Base-by-base conservation (phyloP, 768 basidiomycete species). In the Infundibulicybe gibba region DNA sequence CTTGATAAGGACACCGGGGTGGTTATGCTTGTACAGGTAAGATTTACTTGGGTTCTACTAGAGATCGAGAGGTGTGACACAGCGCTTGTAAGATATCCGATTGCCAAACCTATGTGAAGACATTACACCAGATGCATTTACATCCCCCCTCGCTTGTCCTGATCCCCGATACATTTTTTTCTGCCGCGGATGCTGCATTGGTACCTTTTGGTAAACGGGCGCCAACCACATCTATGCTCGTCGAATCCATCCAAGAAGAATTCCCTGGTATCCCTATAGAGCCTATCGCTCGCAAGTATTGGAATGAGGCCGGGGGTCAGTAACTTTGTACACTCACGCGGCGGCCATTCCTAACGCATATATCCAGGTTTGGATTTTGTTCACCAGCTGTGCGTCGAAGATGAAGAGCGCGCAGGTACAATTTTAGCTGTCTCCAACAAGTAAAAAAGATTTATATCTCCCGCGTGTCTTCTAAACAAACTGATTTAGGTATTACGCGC, bases 21-120 rank as follows among this genome's bases (percentile, higher is more conserved):
- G 20, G 85, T 87, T 15, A 73, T 81, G 61, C 69, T 94, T 13
- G 81, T 91, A 14, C 92, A 95, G 76, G 91, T 86, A 41, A n/a
- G 56, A 35, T 33, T 16, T 45, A 8, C 33, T 8, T 25, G 25
- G 25, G 25, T 8, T 25, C 25, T 25, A 25, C 25, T 8, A 25
- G 8, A 8, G 25, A 25, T 25, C 25, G 25, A 25, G 25, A 25
- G 25, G 25, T 30, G 48, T 50, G 43, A 43, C 48, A 41, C 37
- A 41, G 9, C 34, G 41, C 17, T 10, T 47, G 16, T 32, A 43
- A 94, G 90, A 74, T 92, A 25, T 81, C 85, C 32, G 94, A 97
- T 59, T 86, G 86, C 48, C 83, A 89, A 47, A 93, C 92, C 12
- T 94, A 92, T 52, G 84, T 91, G 49, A 93, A 93, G 63, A 89